A percentile compares a stretch with the other conserved stretches of the same genome.
Evolutionary conservation across 495 filamentous ascomycete species (phyloP).

Genomic region (Paragyromitra xinjiangensis): DNA sequence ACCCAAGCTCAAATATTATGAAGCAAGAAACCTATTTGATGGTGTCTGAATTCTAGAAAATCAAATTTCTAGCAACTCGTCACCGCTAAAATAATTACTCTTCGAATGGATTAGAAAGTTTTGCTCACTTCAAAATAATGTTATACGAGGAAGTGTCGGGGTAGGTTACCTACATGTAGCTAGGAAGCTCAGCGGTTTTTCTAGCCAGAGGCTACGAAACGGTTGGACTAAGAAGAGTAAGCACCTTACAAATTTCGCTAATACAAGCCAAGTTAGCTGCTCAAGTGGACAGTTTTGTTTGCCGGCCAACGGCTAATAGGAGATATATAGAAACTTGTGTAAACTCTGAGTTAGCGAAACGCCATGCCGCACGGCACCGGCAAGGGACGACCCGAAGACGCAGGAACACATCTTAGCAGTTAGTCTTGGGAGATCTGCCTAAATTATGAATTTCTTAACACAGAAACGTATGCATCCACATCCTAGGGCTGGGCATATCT

Average conservation of each 20-base stretch:
- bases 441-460: background rate
- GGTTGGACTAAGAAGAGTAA: background rate
- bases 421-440: background rate
- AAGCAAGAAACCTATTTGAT: too few species aligned
- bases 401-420: background rate
- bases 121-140: background rate
- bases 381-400: background rate
- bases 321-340: background rate
- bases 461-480: background rate
- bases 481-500: background rate
- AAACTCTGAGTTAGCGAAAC: background rate
- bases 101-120: background rate
- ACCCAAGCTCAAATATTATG: too few species aligned
- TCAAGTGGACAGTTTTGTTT: background rate
- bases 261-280: background rate
- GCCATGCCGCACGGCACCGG: background rate
- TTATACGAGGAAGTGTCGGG: background rate
- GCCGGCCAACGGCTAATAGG: slow-evolving; percentile 4
- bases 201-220: background rate
- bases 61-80: background rate
- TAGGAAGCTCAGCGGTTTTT: background rate
- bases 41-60: background rate
- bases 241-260: background rate
- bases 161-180: background rate
- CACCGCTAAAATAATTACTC: background rate